Percentiles rank a stretch among this genome's conserved stretches.
phyloP scores from a whole-genome alignment of 768 basidiomycete species.

The Leccinum ochraceum region DNA sequence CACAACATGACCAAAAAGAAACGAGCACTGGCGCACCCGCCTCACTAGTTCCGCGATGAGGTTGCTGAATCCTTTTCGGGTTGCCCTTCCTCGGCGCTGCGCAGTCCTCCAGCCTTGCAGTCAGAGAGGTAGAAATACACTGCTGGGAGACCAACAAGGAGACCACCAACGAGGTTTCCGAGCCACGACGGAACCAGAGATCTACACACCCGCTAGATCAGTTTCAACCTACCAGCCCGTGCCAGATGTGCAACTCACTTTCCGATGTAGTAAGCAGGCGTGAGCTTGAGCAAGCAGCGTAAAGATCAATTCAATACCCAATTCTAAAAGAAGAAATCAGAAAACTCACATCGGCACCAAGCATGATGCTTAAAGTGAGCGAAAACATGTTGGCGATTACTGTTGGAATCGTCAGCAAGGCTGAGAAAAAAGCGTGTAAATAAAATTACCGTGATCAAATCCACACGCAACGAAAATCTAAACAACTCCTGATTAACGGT shows the following conservation, averaged over 20 bases:
- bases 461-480: conserved; percentile 71
- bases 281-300: conserved; percentile 19
- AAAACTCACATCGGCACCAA: conserved; percentile 58
- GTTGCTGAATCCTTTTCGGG: conserved; percentile 11
- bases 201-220: conserved; percentile 25
- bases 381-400: conserved; percentile 80
- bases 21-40: not conserved
- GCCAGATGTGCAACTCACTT: conserved; percentile 46
- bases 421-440: not conserved
- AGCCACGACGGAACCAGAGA: conserved; percentile 66
- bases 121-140: conserved; percentile 64
- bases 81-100: conserved; percentile 41
- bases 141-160: conserved; percentile 64
- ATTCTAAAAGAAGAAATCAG: not conserved
- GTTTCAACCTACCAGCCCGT: not conserved
- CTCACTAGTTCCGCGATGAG: conserved; percentile 2
- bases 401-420: conserved; percentile 22
- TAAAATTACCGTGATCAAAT: conserved; percentile 62
- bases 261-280: conserved; percentile 55
- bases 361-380: conserved; percentile 68
- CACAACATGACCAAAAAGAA: not conserved
- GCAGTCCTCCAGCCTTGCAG: conserved; percentile 41
- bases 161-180: conserved; percentile 67
- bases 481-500: not conserved
- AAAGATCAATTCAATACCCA: conserved; percentile 3